These are phyloP conservation scores for Dalechampia spathulata DNA, from an alignment of 441 rosid genomes.

Conservation along the genomic window DNA sequence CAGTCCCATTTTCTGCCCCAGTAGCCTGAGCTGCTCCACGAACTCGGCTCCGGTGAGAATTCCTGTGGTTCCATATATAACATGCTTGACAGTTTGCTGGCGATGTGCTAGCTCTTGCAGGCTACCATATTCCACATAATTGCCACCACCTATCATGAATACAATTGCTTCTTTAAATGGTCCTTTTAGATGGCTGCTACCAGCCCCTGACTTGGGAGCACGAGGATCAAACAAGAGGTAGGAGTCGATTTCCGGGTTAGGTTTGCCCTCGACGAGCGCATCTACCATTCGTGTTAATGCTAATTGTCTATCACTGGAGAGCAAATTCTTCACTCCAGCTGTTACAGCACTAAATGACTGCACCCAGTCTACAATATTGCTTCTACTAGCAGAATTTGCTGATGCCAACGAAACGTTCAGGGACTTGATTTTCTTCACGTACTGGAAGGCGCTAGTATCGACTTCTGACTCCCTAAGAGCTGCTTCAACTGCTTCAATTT, in stretches of 20 bases:
- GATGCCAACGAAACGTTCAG: conserved; percentile 83
- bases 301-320: conserved; percentile 78
- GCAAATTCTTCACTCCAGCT: conserved; percentile 89
- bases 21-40: conserved; percentile 71
- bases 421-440: conserved; percentile 89
- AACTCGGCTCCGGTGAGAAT: conserved; percentile 82
- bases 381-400: conserved; percentile 85
- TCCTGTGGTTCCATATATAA: conserved; percentile 89
- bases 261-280: conserved; percentile 87
- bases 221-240: conserved; percentile 83
- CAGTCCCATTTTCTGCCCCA: conserved; percentile 96
- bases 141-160: conserved; percentile 96
- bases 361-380: conserved; percentile 98
- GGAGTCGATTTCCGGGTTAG: conserved; percentile 80
- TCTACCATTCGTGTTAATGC: conserved; percentile 83
- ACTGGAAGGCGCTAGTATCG: conserved; percentile 86
- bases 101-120: conserved; percentile 79
- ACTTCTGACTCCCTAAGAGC: conserved; percentile 78
- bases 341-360: conserved; percentile 91
- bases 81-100: conserved; percentile 69
- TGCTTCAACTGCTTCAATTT: conserved; percentile 79
- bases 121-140: conserved; percentile 84
- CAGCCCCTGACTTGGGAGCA: conserved; percentile 70
- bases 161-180: conserved; percentile 94
- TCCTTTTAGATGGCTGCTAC: conserved; percentile 63